These are phyloP conservation scores for Viola pubescens DNA, from an alignment of 441 rosid species.

Conservation along the genomic window DNA sequence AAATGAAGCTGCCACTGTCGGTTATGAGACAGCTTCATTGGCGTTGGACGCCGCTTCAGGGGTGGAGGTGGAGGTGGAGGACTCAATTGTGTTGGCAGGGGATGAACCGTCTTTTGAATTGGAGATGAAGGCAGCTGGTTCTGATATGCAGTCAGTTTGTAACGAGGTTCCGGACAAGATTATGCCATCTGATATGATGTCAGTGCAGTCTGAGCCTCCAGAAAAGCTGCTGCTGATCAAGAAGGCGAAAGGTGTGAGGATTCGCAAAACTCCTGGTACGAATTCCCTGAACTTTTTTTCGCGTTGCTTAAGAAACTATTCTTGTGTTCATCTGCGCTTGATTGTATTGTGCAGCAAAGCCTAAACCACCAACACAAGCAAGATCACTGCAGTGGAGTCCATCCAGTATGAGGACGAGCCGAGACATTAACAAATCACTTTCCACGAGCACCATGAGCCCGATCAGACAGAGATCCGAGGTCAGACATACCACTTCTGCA, in stretches of 20 bases:
- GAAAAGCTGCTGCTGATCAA: slow-evolving; percentile 22
- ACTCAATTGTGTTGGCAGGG: slow-evolving; percentile 28
- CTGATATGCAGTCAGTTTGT: slow-evolving; percentile 40
- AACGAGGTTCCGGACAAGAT: slow-evolving; percentile 26
- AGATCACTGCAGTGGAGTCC: slow-evolving; percentile 21
- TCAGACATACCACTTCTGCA: background rate
- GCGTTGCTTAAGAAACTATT: background rate
- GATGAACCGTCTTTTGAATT: slow-evolving; percentile 39
- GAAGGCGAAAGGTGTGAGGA: slow-evolving; percentile 27
- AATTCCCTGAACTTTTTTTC: background rate
- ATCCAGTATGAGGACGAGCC: slow-evolving; percentile 17
- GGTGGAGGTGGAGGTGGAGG: slow-evolving; percentile 25
- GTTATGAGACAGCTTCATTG: slow-evolving; percentile 36
- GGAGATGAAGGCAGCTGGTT: slow-evolving; percentile 26
- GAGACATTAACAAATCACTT: slow-evolving; percentile 23
- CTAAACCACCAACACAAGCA: slow-evolving; percentile 23
- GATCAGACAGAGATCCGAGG: slow-evolving; percentile 22
- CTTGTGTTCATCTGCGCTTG: background rate
- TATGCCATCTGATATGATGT: slow-evolving; percentile 18
- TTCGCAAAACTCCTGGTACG: slow-evolving; percentile 36
- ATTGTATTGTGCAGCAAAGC: slow-evolving; percentile 25
- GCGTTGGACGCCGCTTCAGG: background rate
- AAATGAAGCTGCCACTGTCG: slow-evolving; percentile 37
- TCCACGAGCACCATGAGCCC: slow-evolving; percentile 21
- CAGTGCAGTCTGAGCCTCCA: slow-evolving; percentile 25